Percentiles rank a stretch among this genome's conserved stretches.
Evolutionary conservation across 1,284 basidiomycete species (phyloP).

Genomic region (Coniferiporia weirii): DNA sequence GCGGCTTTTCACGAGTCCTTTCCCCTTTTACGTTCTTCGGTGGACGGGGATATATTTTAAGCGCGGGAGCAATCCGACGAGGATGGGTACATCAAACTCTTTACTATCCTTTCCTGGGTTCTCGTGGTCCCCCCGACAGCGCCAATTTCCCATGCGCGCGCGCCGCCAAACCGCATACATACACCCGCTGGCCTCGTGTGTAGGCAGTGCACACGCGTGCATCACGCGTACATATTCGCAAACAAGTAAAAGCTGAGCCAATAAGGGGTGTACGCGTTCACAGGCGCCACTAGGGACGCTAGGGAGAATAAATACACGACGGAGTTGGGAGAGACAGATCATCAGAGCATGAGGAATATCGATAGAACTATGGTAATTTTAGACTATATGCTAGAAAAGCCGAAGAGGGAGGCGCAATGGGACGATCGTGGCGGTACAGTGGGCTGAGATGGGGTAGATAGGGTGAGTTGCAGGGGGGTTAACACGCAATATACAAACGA

Average conservation of each 20-base stretch:
- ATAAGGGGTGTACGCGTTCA: too few relatives aligned
- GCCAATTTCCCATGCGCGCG: too few relatives aligned
- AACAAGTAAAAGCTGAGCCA: neutral
- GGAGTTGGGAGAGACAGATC: neutral
- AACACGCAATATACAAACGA: neutral
- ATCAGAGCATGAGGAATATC: neutral
- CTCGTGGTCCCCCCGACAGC: too few relatives aligned
- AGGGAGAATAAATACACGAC: neutral
- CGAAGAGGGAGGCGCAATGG: neutral
- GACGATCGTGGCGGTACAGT: neutral
- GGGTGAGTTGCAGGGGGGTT: neutral
- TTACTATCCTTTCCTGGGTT: too few relatives aligned
- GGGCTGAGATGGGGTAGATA: neutral
- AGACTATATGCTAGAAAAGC: neutral
- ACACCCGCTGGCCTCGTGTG: neutral
- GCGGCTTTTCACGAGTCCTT: too few relatives aligned
- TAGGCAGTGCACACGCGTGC: neutral
- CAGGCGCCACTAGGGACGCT: neutral
- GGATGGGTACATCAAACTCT: too few relatives aligned
- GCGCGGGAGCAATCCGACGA: too few relatives aligned
- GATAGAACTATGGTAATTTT: neutral
- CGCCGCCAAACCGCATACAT: neutral
- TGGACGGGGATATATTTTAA: too few relatives aligned
- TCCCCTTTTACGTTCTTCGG: too few relatives aligned
- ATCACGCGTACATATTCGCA: neutral